Conservation (phyloP, 768 basidiomycete species). For the Xerocomellus intermedius region DNA sequence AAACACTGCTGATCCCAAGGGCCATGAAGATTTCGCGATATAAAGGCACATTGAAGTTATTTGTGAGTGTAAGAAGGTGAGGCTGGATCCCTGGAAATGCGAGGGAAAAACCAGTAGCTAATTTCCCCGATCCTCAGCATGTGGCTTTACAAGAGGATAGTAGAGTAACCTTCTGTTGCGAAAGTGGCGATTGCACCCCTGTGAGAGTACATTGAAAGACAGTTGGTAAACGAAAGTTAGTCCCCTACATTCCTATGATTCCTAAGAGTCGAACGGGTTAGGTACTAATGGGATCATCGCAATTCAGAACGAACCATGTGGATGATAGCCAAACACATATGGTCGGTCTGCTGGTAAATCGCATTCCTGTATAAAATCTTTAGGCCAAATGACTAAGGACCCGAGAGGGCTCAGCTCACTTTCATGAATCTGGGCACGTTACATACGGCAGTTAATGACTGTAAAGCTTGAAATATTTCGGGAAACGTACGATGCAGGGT, state of each 20-base stretch:
- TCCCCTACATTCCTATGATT: slow-evolving; percentile 92
- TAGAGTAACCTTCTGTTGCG: slow-evolving; percentile 75
- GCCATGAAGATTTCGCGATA: slow-evolving; percentile 90
- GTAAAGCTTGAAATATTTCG: background rate
- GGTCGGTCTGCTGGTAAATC: slow-evolving; percentile 89
- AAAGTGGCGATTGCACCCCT: slow-evolving; percentile 97
- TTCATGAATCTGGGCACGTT: slow-evolving; percentile 25
- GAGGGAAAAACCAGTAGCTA: slow-evolving; percentile 87
- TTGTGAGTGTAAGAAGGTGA: slow-evolving; percentile 86
- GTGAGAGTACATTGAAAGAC: background rate
- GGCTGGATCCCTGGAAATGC: slow-evolving; percentile 90
- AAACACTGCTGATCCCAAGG: slow-evolving; percentile 90
- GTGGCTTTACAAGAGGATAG: background rate
- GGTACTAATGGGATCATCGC: background rate
- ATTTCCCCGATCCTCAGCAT: slow-evolving; percentile 1
- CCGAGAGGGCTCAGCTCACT: slow-evolving; percentile 27
- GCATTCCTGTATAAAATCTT: slow-evolving; percentile 50
- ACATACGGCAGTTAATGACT: background rate
- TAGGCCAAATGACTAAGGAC: background rate
- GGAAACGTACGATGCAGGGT: slow-evolving; percentile 77
- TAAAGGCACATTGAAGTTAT: slow-evolving; percentile 89
- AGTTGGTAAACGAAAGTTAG: background rate
- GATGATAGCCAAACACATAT: slow-evolving; percentile 98
- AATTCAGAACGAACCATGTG: slow-evolving; percentile 65
- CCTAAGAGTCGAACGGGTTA: slow-evolving; percentile 45